A percentile compares a stretch with the other conserved stretches of the same genome.
Evolutionary conservation across 2,329 filamentous ascomycete genomes (phyloP).

Genomic region (Trichoderma hamatum): DNA sequence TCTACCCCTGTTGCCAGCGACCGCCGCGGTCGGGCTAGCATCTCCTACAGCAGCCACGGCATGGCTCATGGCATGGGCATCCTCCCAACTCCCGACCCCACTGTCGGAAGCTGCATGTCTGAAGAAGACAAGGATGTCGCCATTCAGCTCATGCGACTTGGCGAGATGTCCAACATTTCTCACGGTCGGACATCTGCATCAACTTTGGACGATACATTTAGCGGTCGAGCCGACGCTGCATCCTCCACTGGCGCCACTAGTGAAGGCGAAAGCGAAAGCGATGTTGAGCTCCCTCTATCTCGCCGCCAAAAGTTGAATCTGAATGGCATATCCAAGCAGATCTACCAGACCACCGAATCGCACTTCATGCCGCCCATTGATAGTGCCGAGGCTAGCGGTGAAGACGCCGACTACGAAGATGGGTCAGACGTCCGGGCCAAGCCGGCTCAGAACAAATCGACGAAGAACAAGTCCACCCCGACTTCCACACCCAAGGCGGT

Average conservation of each 20-base stretch:
- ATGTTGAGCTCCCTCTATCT: conserved; percentile 62
- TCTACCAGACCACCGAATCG: conserved; percentile 56
- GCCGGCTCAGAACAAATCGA: conserved; percentile 41
- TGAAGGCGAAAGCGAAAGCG: conserved; percentile 70
- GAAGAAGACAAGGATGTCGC: conserved; percentile 94
- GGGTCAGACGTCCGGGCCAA: conserved; percentile 49
- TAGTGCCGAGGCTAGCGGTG: conserved; percentile 44
- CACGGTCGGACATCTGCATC: conserved; percentile 92
- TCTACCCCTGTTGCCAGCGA: conserved; percentile 64
- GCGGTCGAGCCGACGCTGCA: conserved; percentile 80
- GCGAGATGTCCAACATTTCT: conserved; percentile 90
- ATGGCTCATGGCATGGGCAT: conserved; percentile 53
- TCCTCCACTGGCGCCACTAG: conserved; percentile 86
- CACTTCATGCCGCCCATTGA: conserved; percentile 57
- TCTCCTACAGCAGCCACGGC: conserved; percentile 55
- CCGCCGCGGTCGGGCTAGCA: conserved; percentile 68
- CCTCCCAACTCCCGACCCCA: conserved; percentile 93
- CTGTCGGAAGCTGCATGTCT: conserved; percentile 93
- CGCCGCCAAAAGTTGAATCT: conserved; percentile 60
- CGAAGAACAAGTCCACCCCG: conserved; percentile 47
- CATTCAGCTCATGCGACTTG: conserved; percentile 92
- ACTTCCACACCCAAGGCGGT: conserved; percentile 38
- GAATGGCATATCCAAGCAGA: conserved; percentile 47
- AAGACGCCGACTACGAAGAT: conserved; percentile 42
- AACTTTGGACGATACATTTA: conserved; percentile 90